Percentiles rank a stretch among this genome's conserved stretches.
These are phyloP conservation scores for Barnettozyma siamensis DNA, from an alignment of 805 yeast genomes.

Conservation along the genomic window DNA sequence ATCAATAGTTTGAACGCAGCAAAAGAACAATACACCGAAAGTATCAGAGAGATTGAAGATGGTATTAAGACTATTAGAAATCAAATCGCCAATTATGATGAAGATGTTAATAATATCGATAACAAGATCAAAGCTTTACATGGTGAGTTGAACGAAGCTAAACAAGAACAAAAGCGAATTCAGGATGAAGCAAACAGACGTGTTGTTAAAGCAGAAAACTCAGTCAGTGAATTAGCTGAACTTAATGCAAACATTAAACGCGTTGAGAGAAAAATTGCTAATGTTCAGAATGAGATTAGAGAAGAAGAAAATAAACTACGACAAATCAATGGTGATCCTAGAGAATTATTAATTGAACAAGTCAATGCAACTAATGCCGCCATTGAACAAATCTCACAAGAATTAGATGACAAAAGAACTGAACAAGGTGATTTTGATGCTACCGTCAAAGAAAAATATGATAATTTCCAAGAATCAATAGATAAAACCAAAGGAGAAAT, in stretches of 20 bases:
- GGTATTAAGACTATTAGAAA: constrained; percentile 2
- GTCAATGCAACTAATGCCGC: neutral
- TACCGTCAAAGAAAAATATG: constrained; percentile 3
- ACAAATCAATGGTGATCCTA: constrained; percentile 23
- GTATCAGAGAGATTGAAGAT: constrained; percentile 7
- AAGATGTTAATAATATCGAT: constrained; percentile 1
- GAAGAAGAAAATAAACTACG: constrained; percentile 25
- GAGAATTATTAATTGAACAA: constrained; percentile 15
- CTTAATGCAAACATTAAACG: constrained; percentile 14
- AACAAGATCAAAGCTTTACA: constrained; percentile 7
- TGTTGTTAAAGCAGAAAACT: constrained; percentile 13
- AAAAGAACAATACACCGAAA: constrained; percentile 8
- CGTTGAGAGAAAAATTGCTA: constrained; percentile 17
- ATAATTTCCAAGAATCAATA: constrained; percentile 4
- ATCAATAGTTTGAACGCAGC: constrained; percentile 13
- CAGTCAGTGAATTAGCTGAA: constrained; percentile 16
- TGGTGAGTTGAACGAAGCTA: neutral
- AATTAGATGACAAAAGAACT: constrained; percentile 2
- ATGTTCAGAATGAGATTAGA: constrained; percentile 14
- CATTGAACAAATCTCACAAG: neutral
- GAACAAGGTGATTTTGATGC: neutral
- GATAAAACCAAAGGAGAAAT: constrained; percentile 11
- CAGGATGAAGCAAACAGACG: constrained; percentile 7
- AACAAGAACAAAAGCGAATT: too few species aligned
- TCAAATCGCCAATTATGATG: constrained; percentile 3